Base-by-base conservation (phyloP, 2,329 filamentous ascomycete genomes). In the Colletotrichum sp. region DNA sequence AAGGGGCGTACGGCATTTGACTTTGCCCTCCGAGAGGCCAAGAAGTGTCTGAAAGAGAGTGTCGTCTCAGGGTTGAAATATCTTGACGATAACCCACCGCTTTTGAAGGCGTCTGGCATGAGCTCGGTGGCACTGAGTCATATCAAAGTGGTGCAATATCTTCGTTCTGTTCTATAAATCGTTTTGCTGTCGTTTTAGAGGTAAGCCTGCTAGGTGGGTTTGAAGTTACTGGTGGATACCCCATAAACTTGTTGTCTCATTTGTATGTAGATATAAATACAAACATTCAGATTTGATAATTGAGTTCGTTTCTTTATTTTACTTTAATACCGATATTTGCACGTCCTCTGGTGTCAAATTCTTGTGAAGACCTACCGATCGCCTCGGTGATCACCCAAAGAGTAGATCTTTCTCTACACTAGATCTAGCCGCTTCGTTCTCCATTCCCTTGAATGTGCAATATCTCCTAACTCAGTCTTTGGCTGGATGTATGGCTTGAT, bases 401-500 rank as follows among this genome's bases (percentile, higher is more conserved):
- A 16, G 2, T 38, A 38, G 16, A 38, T 18, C 36, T 18, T 38
- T 8, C 16, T 18, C 36, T 38, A 43, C 16, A 43, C 3, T 2
- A 48, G 5, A 48, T 48, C 38, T 9, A n/a, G 38, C 5, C 18
- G 18, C 4, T 12, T 43, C 18, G 9, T 12, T 43, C 9, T 9
- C 38, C 38, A 48, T 48, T 6, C 18, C 9, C 9, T 48, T 7
- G 38, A 12, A 0, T 48, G 5, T n/a, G 7, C 5, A 48, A 48
- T 4, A 48, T 48, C 18, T 0, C 9, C 38, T 12, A 48, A 3
- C 69, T 84, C 83, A 2, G 80, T 83, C 26, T 30, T 80, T 4
- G 84, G 83, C 68, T 78, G 61, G 1, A 84, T 69, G 13, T 80
- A 80, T 3, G 82, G 81, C 66, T 80, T 79, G 9, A 84, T 77